Evolutionary conservation across 2,329 filamentous ascomycete genomes (phyloP), one percentile per base, ranked within the genome.

Genomic region (Beauveria pseudobassiana): DNA sequence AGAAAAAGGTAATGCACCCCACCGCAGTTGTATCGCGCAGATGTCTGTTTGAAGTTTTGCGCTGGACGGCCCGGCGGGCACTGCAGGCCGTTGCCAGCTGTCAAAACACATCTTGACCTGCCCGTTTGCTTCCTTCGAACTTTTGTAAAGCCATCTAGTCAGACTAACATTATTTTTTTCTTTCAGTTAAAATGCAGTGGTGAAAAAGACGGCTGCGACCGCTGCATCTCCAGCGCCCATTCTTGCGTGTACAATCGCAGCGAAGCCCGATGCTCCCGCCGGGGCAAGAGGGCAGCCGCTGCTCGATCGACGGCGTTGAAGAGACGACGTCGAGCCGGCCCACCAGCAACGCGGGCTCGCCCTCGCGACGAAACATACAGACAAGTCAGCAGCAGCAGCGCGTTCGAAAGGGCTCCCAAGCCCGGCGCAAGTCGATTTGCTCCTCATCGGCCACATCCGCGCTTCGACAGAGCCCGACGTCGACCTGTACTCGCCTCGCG

Each of bases 111-210:
- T n/a, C 48, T 28, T 30, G 9, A 18, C 22, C 10, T 34, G 9
- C 38, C 48, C 28, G 40, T 53, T 52, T 46, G 49, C 28, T n/a
- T 28, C 12, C 28, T 2, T 34, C 26, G 12, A 20, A 6, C n/a
- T 26, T n/a, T 40, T 5, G 12, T 22, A n/a, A 38, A 18, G n/a
- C 7, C 24, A 22, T 49, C 28, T 22, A 51, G 16, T 20, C n/a
- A n/a, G 2, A 14, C 42, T 55, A 22, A 61, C 30, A 1, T n/a
- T 34, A 4, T 38, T 18, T 48, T 18, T 3, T 10, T 7, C 20
- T 16, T 45, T 28, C 57, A 76, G 74, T 68, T 75, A 54, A 72
- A 71, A 59, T 76, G 74, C 62, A 75, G 71, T 60, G 74, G 74
- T 42, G 73, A 75, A 50, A 75, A 72, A 64, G 67, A 70, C 34